Evolutionary conservation across 1,284 basidiomycete species (phyloP), one percentile per base, ranked within the genome.

Genomic region (Sporisorium iseilematis-ciliati): DNA sequence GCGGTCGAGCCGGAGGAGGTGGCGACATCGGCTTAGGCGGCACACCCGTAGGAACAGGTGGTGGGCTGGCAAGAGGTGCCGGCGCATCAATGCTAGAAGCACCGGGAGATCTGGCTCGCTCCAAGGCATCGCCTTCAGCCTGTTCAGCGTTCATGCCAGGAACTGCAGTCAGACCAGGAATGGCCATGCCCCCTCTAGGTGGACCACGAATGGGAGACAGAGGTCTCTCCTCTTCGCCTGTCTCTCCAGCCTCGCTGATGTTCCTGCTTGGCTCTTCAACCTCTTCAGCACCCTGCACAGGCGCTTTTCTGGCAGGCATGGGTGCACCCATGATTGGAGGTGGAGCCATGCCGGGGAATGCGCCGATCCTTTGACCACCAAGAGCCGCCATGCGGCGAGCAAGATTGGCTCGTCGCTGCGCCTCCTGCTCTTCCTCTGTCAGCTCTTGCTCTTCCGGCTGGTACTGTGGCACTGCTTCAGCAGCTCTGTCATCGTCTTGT

Each of bases 311-410:
- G 88, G 55, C 87, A 86, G 26, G 88, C 87, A 56, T 88, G 82
- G 21, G 87, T 83, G 29, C 83, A 51, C 57, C 82, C 86, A 66
- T 85, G 65, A 46, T 78, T 42, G 71, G 81, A 57, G 56, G 73
- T 91, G 72, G 68, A 25, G 69, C 93, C 93, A 95, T 84, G 91
- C 93, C 79, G 84, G 57, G 79, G 76, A 60, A 73, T 4, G 53
- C 71, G 4, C 80, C 82, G 48, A 84, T 75, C 10, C 81, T 53
- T 38, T 78, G 78, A 42, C 82, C 83, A 16, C 83, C 83, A 11
- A 84, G 64, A 0, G 75, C 75, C 1, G 83, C 83, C 82, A 84
- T 84, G 18, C 83, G 76, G 21, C 72, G 65, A 20, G 82, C 79
- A 38, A 84, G 75, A 1, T 77, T 66, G 18, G 77, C 80, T 12